Conservation (phyloP, 2,329 filamentous ascomycete species). For the Macrophomina phaseolina region DNA sequence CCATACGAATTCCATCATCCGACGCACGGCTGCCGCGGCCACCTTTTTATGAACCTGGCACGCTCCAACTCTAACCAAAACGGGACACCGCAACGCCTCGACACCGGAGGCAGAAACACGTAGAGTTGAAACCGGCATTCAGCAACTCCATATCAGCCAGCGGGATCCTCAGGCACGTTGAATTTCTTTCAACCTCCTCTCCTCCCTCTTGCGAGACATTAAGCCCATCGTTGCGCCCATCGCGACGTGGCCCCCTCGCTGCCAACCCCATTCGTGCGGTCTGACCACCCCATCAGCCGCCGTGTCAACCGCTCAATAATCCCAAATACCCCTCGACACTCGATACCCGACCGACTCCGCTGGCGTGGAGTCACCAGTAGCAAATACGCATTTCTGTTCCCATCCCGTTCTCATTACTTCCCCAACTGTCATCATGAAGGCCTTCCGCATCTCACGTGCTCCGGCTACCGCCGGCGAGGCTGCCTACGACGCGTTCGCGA, state of each 20-base stretch:
- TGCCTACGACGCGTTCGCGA: slow-evolving; percentile 24
- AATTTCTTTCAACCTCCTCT: neutral
- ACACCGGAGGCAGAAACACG: neutral
- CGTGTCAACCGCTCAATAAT: neutral
- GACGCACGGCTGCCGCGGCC: neutral
- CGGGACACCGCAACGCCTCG: slow-evolving; percentile 6
- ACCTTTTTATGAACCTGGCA: neutral
- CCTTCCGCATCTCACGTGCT: slow-evolving; percentile 28
- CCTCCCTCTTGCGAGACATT: slow-evolving; percentile 8
- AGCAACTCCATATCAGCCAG: slow-evolving; percentile 21
- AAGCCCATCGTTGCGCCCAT: slow-evolving; percentile 17
- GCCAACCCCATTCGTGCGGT: neutral
- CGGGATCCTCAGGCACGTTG: slow-evolving; percentile 13
- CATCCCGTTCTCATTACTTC: slow-evolving; percentile 6
- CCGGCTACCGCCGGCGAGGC: slow-evolving; percentile 9
- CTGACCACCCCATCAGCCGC: slow-evolving; percentile 17
- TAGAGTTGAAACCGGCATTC: slow-evolving; percentile 3
- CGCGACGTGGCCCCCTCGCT: slow-evolving; percentile 18
- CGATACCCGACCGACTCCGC: slow-evolving; percentile 18
- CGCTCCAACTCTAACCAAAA: neutral
- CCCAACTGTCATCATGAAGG: slow-evolving; percentile 21
- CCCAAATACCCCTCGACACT: neutral
- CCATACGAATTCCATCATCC: neutral
- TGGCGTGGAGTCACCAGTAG: slow-evolving; percentile 19
- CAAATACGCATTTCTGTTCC: slow-evolving; percentile 13